These are phyloP conservation scores for Trichocomaceae sp. DNA, from an alignment of 2,329 filamentous ascomycete genomes.

Conservation along the genomic window DNA sequence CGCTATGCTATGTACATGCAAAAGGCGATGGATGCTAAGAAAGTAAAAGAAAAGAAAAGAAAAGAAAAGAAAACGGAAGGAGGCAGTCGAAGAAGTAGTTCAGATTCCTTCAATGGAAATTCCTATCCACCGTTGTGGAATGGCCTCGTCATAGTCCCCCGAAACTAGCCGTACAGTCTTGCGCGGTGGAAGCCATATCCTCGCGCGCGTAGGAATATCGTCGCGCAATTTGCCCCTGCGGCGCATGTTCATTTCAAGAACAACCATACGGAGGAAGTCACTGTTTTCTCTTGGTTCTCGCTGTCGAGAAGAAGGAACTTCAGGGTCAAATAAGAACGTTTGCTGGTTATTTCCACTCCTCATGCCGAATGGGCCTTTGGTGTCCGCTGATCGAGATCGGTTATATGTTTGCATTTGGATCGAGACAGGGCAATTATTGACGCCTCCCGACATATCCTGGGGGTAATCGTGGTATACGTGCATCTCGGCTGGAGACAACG, in stretches of 20 bases:
- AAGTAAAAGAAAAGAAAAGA: neutral
- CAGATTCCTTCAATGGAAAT: constrained; percentile 18
- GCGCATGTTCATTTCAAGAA: constrained; percentile 63
- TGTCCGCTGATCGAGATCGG: constrained; percentile 27
- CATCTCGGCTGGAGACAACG: constrained; percentile 41
- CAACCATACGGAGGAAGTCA: constrained; percentile 58
- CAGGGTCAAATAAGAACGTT: constrained; percentile 28
- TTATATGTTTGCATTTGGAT: constrained; percentile 59
- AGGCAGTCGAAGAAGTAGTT: neutral
- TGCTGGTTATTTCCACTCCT: constrained; percentile 36
- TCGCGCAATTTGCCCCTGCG: constrained; percentile 56
- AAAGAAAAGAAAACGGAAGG: neutral
- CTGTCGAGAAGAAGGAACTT: constrained; percentile 44
- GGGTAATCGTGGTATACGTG: constrained; percentile 38
- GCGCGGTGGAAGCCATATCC: constrained; percentile 56
- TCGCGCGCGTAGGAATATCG: constrained; percentile 49
- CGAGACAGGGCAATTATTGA: constrained; percentile 43
- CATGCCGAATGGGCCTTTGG: constrained; percentile 30
- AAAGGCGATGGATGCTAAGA: neutral
- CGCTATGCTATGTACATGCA: neutral
- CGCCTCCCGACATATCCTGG: constrained; percentile 25
- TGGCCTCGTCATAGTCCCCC: constrained; percentile 16
- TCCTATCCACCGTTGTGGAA: constrained; percentile 27
- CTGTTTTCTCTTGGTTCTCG: constrained; percentile 59
- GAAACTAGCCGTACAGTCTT: constrained; percentile 19